Percentiles rank a stretch among this genome's conserved stretches.
These are phyloP conservation scores for Fusarium oxysporum DNA, from an alignment of 2,329 filamentous ascomycete genomes.

Conservation along the genomic window DNA sequence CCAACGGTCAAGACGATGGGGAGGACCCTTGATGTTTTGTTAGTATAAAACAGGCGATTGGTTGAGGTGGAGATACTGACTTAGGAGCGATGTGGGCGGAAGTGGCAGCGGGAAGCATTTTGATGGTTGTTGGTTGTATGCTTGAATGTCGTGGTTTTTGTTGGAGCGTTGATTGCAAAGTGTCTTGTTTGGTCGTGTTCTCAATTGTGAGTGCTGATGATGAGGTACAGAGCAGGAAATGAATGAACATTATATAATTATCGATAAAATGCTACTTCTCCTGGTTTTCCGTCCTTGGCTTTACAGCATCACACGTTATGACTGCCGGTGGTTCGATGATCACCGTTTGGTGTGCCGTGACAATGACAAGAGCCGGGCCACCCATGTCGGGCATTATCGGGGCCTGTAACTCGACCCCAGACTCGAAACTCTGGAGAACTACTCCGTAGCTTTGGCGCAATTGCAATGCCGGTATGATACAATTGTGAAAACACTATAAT, in stretches of 20 bases:
- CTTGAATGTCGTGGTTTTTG: not conserved
- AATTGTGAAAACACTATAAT: not conserved
- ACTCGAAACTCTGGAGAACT: constrained; percentile 5
- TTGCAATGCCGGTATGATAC: not conserved
- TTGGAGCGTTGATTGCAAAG: not conserved
- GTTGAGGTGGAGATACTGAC: not conserved
- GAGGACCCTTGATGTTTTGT: constrained; percentile 23
- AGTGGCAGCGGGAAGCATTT: constrained; percentile 36
- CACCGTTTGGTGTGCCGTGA: constrained; percentile 30
- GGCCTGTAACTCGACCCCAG: constrained; percentile 14
- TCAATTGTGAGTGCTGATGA: constrained; percentile 6
- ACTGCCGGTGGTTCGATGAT: constrained; percentile 41
- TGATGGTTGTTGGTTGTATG: not conserved
- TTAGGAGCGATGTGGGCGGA: constrained; percentile 23
- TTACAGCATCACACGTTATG: constrained; percentile 31
- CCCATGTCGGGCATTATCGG: constrained; percentile 36
- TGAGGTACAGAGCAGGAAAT: not conserved
- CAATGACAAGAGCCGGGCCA: constrained; percentile 5
- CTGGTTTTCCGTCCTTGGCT: constrained; percentile 4
- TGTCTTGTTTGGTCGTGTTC: not conserved
- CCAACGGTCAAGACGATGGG: constrained; percentile 39
- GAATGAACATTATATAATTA: constrained; percentile 30
- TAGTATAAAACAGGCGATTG: not conserved
- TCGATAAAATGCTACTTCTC: not conserved
- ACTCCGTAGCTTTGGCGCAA: not conserved